Conservation (phyloP, 176 grass and related monocot genomes). For the Oryza punctata region DNA sequence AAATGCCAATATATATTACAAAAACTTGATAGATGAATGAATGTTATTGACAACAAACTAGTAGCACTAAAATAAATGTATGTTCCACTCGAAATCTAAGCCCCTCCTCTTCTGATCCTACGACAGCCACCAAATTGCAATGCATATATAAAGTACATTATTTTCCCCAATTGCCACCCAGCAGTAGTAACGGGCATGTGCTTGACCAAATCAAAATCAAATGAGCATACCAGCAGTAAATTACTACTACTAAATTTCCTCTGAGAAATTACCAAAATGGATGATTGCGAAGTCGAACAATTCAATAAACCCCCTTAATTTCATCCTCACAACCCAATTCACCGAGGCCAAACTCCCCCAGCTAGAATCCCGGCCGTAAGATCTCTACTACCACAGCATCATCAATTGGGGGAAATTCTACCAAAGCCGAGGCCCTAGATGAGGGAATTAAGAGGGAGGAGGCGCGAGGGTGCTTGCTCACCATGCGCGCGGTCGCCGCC, state of each 20-base stretch:
- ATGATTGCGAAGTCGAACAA: background rate
- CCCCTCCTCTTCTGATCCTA: background rate
- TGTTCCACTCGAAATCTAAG: background rate
- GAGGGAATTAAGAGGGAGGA: background rate
- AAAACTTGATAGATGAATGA: background rate
- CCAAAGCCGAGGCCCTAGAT: background rate
- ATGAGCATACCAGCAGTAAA: background rate
- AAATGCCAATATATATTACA: background rate
- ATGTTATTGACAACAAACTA: background rate
- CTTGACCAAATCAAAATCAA: background rate
- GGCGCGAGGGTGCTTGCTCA: constrained; percentile 30
- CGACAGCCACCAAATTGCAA: background rate
- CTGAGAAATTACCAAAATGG: background rate
- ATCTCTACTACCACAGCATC: background rate
- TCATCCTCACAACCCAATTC: background rate
- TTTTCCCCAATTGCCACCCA: background rate
- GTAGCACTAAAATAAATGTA: background rate
- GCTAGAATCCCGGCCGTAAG: background rate
- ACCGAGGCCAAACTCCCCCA: background rate
- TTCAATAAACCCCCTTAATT: background rate
- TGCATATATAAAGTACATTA: background rate
- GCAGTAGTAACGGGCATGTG: background rate
- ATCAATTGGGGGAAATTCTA: background rate
- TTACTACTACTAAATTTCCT: background rate
- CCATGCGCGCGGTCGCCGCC: constrained; percentile 90